Conservation (phyloP, 768 basidiomycete genomes). For the Psilocybe tampanensis region DNA sequence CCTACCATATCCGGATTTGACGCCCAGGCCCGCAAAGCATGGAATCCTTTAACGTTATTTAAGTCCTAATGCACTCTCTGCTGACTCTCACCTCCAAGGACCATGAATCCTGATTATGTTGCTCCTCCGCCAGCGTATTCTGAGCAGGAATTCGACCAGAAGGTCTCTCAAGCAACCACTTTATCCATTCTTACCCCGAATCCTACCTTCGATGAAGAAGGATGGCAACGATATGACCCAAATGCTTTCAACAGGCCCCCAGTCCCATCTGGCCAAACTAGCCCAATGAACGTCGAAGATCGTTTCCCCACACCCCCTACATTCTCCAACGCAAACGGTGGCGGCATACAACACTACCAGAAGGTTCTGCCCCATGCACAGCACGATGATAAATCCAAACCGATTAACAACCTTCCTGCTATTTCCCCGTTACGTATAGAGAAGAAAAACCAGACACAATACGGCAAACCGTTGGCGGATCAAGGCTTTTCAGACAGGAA, state of each 20-base stretch:
- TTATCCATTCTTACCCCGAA: conserved; percentile 37
- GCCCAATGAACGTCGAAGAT: not conserved
- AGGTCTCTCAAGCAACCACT: conserved; percentile 44
- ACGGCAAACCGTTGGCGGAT: not conserved
- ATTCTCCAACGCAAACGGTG: not conserved
- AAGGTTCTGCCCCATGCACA: not conserved
- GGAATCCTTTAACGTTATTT: conserved; percentile 1
- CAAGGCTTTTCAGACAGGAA: not conserved
- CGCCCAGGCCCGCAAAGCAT: conserved; percentile 13
- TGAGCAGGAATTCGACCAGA: conserved; percentile 56
- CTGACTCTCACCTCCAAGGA: conserved; percentile 6
- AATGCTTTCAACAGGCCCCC: conserved; percentile 22
- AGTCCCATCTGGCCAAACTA: not conserved
- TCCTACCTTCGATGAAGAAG: conserved; percentile 35
- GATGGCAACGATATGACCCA: conserved; percentile 53
- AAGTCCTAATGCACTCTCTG: not conserved
- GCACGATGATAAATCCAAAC: not conserved
- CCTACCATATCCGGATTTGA: conserved; percentile 13
- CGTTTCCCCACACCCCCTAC: not conserved
- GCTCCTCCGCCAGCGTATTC: conserved; percentile 48
- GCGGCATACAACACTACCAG: not conserved
- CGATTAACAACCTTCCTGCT: conserved; percentile 7
- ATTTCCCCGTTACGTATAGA: conserved; percentile 26
- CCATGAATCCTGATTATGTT: conserved; percentile 19
- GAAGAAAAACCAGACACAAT: conserved; percentile 22